Evolutionary conservation across 2,329 filamentous ascomycete genomes (phyloP).

Genomic region (Periconia sp.): DNA sequence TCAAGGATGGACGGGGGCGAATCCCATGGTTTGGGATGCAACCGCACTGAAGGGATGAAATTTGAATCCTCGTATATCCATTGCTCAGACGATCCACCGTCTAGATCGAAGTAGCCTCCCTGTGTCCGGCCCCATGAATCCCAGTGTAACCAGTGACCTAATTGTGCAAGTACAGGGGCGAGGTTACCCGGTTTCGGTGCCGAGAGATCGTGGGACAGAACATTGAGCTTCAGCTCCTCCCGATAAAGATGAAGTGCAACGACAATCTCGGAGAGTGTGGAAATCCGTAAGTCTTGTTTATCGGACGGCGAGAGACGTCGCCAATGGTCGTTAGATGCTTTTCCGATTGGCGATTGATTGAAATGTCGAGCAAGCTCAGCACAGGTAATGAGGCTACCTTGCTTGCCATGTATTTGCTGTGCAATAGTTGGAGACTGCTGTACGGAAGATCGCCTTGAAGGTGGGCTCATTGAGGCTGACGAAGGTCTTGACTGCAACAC

Average conservation of each 20-base stretch:
- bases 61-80: slow-evolving; percentile 63
- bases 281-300: slow-evolving; percentile 50
- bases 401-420: slow-evolving; percentile 36
- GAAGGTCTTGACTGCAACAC: slow-evolving; percentile 33
- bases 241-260: slow-evolving; percentile 81
- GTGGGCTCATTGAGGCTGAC: slow-evolving; percentile 28
- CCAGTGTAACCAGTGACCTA: slow-evolving; percentile 84
- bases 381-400: slow-evolving; percentile 31
- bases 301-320: slow-evolving; percentile 58
- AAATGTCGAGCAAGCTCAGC: slow-evolving; percentile 44
- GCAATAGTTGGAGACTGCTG: slow-evolving; percentile 20
- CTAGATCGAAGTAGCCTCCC: slow-evolving; percentile 64
- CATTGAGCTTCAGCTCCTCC: slow-evolving; percentile 86
- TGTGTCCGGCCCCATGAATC: slow-evolving; percentile 62
- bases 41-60: slow-evolving; percentile 29
- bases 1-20: slow-evolving; percentile 65
- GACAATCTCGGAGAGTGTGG: slow-evolving; percentile 70
- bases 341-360: slow-evolving; percentile 40
- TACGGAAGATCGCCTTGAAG: slow-evolving; percentile 23
- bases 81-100: slow-evolving; percentile 61
- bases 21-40: slow-evolving; percentile 43
- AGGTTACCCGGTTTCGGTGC: slow-evolving; percentile 59
- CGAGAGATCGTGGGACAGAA: slow-evolving; percentile 59
- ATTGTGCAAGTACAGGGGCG: slow-evolving; percentile 77
- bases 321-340: slow-evolving; percentile 55